phyloP scores from a whole-genome alignment of 1,284 basidiomycete species.

The Malassezia nana region DNA sequence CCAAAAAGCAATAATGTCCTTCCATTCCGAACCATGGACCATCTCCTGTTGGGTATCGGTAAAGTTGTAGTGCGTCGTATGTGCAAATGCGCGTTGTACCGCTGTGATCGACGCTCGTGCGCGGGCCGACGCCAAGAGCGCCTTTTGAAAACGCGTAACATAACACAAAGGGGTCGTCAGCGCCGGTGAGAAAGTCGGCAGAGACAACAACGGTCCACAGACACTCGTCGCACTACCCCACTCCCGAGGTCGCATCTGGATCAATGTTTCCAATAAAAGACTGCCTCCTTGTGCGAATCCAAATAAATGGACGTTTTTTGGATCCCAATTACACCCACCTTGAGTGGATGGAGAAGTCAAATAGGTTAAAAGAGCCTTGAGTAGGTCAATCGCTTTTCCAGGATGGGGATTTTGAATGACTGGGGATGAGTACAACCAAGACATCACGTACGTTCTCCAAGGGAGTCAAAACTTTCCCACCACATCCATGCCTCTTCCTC shows the following conservation, averaged over 20 bases:
- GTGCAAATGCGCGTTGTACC: not conserved
- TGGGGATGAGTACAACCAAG: conserved; percentile 36
- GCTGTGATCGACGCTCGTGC: not conserved
- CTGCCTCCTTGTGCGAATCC: conserved; percentile 83
- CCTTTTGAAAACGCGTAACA: not conserved
- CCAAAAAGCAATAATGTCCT: conserved; percentile 28
- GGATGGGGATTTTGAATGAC: conserved; percentile 61
- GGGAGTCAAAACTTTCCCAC: conserved; percentile 70
- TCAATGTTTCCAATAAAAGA: conserved; percentile 62
- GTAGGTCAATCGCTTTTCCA: conserved; percentile 56
- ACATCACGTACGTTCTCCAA: conserved; percentile 56
- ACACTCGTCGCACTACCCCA: conserved; percentile 31
- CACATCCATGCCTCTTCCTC: conserved; percentile 59
- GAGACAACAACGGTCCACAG: conserved; percentile 22
- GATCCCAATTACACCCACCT: conserved; percentile 57
- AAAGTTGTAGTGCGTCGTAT: conserved; percentile 9
- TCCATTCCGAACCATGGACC: conserved; percentile 26
- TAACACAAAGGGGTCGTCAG: conserved; percentile 5
- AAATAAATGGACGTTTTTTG: conserved; percentile 65
- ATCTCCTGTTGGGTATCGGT: not conserved
- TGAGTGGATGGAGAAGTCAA: conserved; percentile 51
- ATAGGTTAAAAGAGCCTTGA: conserved; percentile 56
- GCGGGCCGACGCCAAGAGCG: not conserved
- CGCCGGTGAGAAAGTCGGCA: conserved; percentile 14
- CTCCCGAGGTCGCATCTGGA: conserved; percentile 51